These are phyloP conservation scores for Phlebopus sp. DNA, from an alignment of 1,284 basidiomycete genomes.

Conservation along the genomic window DNA sequence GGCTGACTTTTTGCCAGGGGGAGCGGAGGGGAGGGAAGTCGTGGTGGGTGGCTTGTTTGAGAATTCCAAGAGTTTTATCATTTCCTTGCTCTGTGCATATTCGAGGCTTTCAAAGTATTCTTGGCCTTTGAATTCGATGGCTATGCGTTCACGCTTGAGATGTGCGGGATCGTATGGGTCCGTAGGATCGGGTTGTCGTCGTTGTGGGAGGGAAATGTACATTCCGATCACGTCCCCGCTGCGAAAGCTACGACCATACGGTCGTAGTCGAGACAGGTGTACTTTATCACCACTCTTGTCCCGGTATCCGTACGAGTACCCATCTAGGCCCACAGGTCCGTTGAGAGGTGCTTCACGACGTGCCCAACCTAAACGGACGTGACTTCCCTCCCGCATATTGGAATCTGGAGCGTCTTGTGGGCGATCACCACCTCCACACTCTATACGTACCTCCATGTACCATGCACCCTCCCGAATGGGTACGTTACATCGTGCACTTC, in stretches of 20 bases:
- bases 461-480: constrained; percentile 88
- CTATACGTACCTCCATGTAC: constrained; percentile 90
- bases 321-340: constrained; percentile 91
- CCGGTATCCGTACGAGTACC: constrained; percentile 88
- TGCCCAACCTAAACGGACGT: constrained; percentile 91
- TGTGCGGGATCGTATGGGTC: constrained; percentile 73
- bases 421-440: constrained; percentile 72
- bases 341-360: constrained; percentile 90
- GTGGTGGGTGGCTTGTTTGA: constrained; percentile 56
- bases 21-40: constrained; percentile 52
- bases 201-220: constrained; percentile 84
- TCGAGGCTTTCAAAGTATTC: constrained; percentile 95
- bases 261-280: constrained; percentile 74
- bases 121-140: constrained; percentile 95
- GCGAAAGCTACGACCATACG: constrained; percentile 74
- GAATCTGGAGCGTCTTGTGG: constrained; percentile 39
- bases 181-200: constrained; percentile 49
- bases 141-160: constrained; percentile 81
- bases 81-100: constrained; percentile 90
- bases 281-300: constrained; percentile 93
- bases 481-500: constrained; percentile 87
- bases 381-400: constrained; percentile 61
- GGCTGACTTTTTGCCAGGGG: constrained; percentile 59
- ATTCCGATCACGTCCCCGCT: constrained; percentile 92
- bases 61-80: constrained; percentile 82